Evolutionary conservation across 148 eudicot species (phyloP), one percentile per base, ranked within the genome.

Genomic region (Cornus florida): DNA sequence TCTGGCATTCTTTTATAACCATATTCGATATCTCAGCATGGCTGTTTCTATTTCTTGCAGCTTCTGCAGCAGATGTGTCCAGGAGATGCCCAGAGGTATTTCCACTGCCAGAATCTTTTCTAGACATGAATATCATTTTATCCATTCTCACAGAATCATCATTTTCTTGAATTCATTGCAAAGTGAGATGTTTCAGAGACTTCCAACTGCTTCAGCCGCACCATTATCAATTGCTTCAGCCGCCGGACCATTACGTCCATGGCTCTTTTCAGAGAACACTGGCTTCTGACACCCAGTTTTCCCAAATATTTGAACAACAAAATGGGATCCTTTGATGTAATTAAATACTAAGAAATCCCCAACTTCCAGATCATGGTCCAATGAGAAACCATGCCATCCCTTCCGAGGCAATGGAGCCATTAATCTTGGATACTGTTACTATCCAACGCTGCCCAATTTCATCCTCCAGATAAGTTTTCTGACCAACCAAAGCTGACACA

Each of bases 341-440:
- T 82, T 70, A 71, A 91, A 86, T 17, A 87, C 75, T 77, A 93
- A 10, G 16, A 86, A 69, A 73, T 91, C 91, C 70, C 95, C 94
- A 32, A 77, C 38, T 77, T 83, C 70, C 59, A 93, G 79, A 71
- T 66, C 82, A 68, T 93, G 92, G 13, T 79, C 90, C 16, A n/a
- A 39, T 22, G 73, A 82, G 77, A 93, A 93, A 62, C 75, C 78
- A 60, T 41, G 57, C 97, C 97, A 93, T 64, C 97, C 97, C 73
- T 83, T 43, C 28, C 23, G 67, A 43, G 64, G 84, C 90, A 80
- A 90, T 80, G 50, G 71, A 41, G 50, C 85, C 88, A 2, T 88
- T 20, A 64, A 56, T 32, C 13, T 53, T 32, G 28, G 87, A 80
- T 64, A 90, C 17, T 53, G 74, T 75, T 17, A 88, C 87, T 1